Evolutionary conservation across 2,329 filamentous ascomycete species (phyloP), one percentile per base, ranked within the genome.

Genomic region (Escovopsis sp.): DNA sequence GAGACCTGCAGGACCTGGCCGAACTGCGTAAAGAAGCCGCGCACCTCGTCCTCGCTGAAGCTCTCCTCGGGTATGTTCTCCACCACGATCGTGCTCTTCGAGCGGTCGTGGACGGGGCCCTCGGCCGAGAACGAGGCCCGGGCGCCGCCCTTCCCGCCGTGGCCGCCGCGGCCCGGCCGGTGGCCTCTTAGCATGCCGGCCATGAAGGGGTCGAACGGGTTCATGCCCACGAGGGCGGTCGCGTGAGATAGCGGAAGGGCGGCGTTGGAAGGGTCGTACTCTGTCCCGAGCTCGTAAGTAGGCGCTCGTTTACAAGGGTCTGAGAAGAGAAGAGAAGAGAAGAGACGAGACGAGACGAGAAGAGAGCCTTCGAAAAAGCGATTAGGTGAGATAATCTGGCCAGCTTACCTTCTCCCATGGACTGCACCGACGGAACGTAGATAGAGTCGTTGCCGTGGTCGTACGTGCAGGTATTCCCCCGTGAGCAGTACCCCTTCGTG

Each of bases 21-120:
- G 57, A 87, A 89, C 49, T 82, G 69, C 0, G 70, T 65, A 53
- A 91, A 91, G 61, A 85, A 89, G 1, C 60, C 63, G 10, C 73
- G 73, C 11, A 91, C 72, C 10, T 70, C 61, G 0, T 77, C 69
- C 51, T 87, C 82, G 36, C 64, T 68, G 43, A 84, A 80, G 43
- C 76, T 69, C 18, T 84, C 80, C 47, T 80, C 73, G 0, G 85
- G 85, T 6, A 91, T 89, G 44, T 80, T 78, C 55, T 88, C 82
- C 3, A 91, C 71, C 3, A 88, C 82, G 18, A 91, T 72, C 0
- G 77, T 76, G 7, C 74, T 80, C 50, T 78, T 80, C 0, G 68
- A 70, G 43, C 62, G 69, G 55, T 87, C 81, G 40, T 67, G 59
- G 26, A 77, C 71, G 0, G 79, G 75, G 0, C 80, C 78, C 19